phyloP scores from a whole-genome alignment of 2,329 filamentous ascomycete genomes.

The Paecilomyces sp. region DNA sequence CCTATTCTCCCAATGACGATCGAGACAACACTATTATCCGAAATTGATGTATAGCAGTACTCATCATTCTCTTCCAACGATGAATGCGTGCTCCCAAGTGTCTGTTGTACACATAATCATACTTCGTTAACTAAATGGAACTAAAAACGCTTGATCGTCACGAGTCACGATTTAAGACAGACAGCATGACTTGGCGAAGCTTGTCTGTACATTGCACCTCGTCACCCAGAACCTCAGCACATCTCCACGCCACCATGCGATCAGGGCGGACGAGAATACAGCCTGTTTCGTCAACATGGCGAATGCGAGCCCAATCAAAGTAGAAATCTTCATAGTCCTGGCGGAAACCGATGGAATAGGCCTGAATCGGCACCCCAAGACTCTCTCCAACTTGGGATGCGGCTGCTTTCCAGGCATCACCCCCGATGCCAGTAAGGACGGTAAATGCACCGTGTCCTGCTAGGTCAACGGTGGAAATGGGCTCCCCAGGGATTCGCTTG shows the following conservation, averaged over 20 bases:
- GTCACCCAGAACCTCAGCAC: not conserved
- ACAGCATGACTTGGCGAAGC: not conserved
- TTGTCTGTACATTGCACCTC: not conserved
- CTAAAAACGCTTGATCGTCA: not conserved
- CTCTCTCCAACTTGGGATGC: constrained; percentile 31
- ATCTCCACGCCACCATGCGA: constrained; percentile 51
- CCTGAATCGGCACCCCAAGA: constrained; percentile 42
- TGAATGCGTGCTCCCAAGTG: not conserved
- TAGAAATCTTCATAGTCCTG: constrained; percentile 58
- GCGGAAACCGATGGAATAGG: constrained; percentile 49
- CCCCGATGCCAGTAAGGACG: constrained; percentile 50
- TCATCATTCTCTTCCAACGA: not conserved
- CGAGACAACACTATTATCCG: no score
- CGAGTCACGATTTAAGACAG: not conserved
- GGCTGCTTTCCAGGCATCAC: constrained; percentile 47
- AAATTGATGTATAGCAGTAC: no score
- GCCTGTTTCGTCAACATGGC: constrained; percentile 52
- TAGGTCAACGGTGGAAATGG: constrained; percentile 53
- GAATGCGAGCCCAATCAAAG: constrained; percentile 49
- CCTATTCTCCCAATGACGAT: not conserved
- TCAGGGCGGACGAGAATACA: constrained; percentile 54
- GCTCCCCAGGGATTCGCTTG: constrained; percentile 35
- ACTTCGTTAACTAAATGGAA: not conserved
- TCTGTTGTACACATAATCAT: not conserved
- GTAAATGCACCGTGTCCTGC: constrained; percentile 49